Base-by-base conservation (phyloP, 306 rosid species). In the Sechiopsis laciniata region DNA sequence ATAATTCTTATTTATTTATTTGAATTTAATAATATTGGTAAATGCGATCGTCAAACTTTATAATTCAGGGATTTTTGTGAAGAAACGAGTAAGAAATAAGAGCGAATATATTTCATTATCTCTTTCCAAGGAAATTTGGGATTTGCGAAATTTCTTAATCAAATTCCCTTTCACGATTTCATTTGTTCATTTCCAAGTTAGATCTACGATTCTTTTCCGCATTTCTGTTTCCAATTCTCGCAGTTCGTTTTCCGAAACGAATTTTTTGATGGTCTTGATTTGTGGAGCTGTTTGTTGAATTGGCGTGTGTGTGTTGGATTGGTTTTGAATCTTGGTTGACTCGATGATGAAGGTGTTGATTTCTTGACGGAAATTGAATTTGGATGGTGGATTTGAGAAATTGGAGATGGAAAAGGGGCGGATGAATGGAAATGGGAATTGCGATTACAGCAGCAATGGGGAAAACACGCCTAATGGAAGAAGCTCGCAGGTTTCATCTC, bases 341-440 rank as follows among this genome's bases (percentile, higher is more conserved):
- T 56, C 55, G 0, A 29, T 24, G 32, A 42, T 20, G 35, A 42
- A 76, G 72, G 24, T 52, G 20, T 17, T 45, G 19, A 0, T 37
- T 61, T 26, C 37, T 16, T 32, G 53, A 61, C 71, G 84, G 77
- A 54, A 57, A 65, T 48, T 20, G 66, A 74, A 3, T 67, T 79
- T 83, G 71, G 55, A 59, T 29, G 58, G 71, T 82, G 82, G 78
- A 32, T 71, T 74, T 73, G 54, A 71, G 79, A 66, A 1, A 40
- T 7, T 69, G 76, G 45, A 77, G 81, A 88, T 87, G 92, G 84
- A 79, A 73, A 84, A 74, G 76, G 86, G 84, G 66, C 79, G 72
- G 50, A 70, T 83, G 76, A 88, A 72, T 42, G 88, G 75, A 22
- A 72, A 77, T 46, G 76, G 72, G 72, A 71, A 78, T 14, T 56